Percentiles rank a stretch among this genome's conserved stretches.
phyloP scores from a whole-genome alignment of 2,329 filamentous ascomycete species.

The Aspergillus bombycis region DNA sequence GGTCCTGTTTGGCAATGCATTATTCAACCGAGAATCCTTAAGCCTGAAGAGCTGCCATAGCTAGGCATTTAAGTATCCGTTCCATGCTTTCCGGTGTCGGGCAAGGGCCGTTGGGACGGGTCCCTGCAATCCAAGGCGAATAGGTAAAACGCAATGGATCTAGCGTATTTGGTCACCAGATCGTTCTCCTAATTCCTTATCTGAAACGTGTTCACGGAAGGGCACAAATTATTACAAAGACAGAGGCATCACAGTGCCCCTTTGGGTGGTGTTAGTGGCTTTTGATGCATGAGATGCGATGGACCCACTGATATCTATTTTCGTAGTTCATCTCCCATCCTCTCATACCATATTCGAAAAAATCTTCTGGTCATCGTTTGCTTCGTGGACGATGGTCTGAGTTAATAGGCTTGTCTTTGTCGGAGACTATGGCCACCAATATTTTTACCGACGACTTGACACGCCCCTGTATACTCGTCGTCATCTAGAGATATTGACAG shows the following conservation, averaged over 20 bases:
- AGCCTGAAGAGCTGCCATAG: not conserved
- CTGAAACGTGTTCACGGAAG: not conserved
- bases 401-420: too few relatives aligned
- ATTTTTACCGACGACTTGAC: not conserved
- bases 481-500: not conserved
- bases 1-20: not conserved
- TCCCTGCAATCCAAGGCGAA: not conserved
- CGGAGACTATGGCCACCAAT: not conserved
- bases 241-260: not conserved
- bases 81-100: not conserved
- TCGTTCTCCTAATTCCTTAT: not conserved
- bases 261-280: not conserved
- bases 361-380: not conserved
- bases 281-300: not conserved
- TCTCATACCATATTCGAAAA: not conserved
- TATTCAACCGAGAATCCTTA: not conserved
- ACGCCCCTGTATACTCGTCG: not conserved
- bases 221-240: not conserved
- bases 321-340: not conserved
- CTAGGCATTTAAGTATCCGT: not conserved
- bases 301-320: not conserved
- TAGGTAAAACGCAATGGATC: not conserved
- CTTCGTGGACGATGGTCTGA: not conserved
- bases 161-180: not conserved
- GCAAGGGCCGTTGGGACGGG: not conserved